Conservation (phyloP, 345 rosid species). For the Sisymbrium irio region DNA sequence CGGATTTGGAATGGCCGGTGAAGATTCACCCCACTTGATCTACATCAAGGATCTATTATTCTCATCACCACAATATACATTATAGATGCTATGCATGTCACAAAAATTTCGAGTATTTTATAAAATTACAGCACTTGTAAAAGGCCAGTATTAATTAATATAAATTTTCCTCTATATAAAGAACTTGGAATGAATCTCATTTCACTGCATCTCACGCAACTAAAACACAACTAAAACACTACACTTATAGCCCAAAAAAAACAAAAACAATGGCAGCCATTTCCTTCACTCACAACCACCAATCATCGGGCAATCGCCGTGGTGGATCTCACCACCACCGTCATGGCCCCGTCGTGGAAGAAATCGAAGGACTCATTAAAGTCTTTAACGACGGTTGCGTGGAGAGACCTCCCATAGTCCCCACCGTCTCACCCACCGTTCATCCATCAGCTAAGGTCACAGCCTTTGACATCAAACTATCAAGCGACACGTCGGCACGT, state of each 20-base stretch:
- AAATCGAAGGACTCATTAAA: conserved; percentile 61
- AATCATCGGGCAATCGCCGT: conserved; percentile 27
- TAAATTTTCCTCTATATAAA: conserved; percentile 27
- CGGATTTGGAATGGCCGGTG: conserved; percentile 8
- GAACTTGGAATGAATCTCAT: conserved; percentile 9
- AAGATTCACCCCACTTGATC: conserved; percentile 26
- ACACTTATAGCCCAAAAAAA: conserved; percentile 3
- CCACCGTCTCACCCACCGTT: conserved; percentile 42
- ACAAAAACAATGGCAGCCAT: conserved; percentile 46
- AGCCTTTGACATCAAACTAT: conserved; percentile 32
- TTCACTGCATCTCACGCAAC: conserved; percentile 2
- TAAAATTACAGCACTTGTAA: not conserved
- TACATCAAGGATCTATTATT: conserved; percentile 16
- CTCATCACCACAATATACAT: not conserved
- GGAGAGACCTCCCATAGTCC: conserved; percentile 57
- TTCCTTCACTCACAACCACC: conserved; percentile 38
- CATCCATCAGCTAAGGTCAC: conserved; percentile 33
- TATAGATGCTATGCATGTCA: not conserved
- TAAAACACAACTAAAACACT: conserved; percentile 10
- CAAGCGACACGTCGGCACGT: conserved; percentile 44
- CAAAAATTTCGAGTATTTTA: not conserved
- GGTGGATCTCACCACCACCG: conserved; percentile 35
- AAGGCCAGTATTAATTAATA: not conserved
- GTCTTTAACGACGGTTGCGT: conserved; percentile 66
- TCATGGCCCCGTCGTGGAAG: conserved; percentile 50